These are phyloP conservation scores for Yamadazyma takamatsuzukensis DNA, from an alignment of 805 yeast species.

Conservation along the genomic window DNA sequence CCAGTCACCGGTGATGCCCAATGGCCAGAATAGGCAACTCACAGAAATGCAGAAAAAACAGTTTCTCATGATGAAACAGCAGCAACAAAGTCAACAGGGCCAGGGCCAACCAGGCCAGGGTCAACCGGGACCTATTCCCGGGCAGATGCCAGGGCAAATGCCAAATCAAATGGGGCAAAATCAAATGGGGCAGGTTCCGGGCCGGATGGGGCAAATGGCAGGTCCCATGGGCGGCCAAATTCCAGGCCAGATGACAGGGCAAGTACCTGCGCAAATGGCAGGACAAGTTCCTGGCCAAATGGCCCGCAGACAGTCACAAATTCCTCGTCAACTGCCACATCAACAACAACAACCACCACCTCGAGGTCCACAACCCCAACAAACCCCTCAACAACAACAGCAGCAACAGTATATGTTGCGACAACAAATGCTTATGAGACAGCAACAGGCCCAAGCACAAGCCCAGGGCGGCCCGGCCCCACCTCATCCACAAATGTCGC, in stretches of 20 bases:
- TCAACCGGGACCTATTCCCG: neutral
- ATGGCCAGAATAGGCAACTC: constrained; percentile 10
- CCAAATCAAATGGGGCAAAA: constrained; percentile 10
- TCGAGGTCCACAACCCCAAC: constrained; percentile 23
- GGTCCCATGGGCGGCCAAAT: neutral
- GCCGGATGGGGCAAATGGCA: too few relatives aligned
- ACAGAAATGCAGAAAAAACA: constrained; percentile 18
- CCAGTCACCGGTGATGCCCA: constrained; percentile 14
- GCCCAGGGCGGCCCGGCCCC: constrained; percentile 5
- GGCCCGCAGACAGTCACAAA: constrained; percentile 1
- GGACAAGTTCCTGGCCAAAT: neutral
- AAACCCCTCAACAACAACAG: constrained; percentile 25
- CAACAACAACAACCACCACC: constrained; percentile 29
- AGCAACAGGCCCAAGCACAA: constrained; percentile 12
- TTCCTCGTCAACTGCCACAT: constrained; percentile 4
- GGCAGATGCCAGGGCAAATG: too few relatives aligned
- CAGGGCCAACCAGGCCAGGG: neutral
- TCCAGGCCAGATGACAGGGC: neutral
- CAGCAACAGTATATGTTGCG: constrained; percentile 24
- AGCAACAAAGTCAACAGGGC: constrained; percentile 1
- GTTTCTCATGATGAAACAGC: constrained; percentile 16
- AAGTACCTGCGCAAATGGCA: constrained; percentile 1
- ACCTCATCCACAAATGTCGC: constrained; percentile 7
- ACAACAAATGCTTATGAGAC: constrained; percentile 24
- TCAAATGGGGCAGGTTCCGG: constrained; percentile 11